phyloP scores from a whole-genome alignment of 139 green algal genomes.

The Closterium sp. region DNA sequence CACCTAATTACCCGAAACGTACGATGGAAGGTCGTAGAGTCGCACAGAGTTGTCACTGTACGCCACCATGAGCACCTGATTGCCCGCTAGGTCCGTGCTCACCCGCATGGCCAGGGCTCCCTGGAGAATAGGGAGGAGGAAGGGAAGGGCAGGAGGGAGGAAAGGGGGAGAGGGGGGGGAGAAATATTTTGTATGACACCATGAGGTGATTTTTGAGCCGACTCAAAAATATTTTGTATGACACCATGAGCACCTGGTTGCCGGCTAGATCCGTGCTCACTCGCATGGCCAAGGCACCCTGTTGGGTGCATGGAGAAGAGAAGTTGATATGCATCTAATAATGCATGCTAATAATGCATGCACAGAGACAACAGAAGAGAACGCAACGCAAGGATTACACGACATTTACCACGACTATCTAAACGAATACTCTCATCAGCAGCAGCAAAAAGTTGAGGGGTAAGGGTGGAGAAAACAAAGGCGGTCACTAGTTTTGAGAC shows the following conservation, averaged over 20 bases:
- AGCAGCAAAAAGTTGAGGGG: too few species aligned
- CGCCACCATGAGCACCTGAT: conserved; percentile 53
- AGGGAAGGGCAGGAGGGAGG: not conserved
- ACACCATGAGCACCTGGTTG: not conserved
- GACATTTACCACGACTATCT: too few species aligned
- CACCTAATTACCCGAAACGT: not conserved
- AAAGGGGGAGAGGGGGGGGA: not conserved
- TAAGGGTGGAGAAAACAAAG: too few species aligned
- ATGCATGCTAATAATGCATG: too few species aligned
- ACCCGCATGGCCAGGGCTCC: not conserved
- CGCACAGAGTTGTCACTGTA: conserved; percentile 65
- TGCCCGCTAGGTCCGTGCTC: conserved; percentile 46
- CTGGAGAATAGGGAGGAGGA: not conserved
- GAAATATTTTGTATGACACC: not conserved
- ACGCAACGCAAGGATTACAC: too few species aligned
- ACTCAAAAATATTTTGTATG: not conserved
- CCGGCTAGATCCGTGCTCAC: not conserved
- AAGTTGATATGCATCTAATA: too few species aligned
- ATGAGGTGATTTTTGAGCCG: not conserved
- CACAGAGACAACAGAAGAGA: too few species aligned
- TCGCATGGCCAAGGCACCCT: conserved; percentile 20
- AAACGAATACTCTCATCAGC: too few species aligned
- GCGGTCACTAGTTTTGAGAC: too few species aligned
- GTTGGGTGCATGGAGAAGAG: not conserved
- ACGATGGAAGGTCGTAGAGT: conserved; percentile 65